phyloP scores from a whole-genome alignment of 2,329 filamentous ascomycete genomes.

The Aphanocladium album region DNA sequence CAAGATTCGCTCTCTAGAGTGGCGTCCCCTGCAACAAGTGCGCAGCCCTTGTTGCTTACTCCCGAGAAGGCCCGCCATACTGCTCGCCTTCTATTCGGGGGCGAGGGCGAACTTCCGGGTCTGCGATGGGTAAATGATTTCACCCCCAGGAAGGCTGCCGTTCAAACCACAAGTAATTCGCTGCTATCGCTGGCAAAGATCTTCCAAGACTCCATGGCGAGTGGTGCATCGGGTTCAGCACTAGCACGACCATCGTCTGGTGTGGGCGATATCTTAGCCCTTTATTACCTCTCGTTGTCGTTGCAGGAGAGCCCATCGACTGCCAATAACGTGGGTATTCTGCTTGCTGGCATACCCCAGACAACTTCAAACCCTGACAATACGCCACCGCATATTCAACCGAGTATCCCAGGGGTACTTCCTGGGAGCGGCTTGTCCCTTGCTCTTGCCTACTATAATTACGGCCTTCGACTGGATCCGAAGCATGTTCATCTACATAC shows the following conservation, averaged over 20 bases:
- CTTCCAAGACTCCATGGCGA: conserved; percentile 92
- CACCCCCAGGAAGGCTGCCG: conserved; percentile 68
- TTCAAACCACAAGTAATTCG: conserved; percentile 94
- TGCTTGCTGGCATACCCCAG: conserved; percentile 92
- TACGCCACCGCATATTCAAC: conserved; percentile 19
- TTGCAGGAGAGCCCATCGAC: conserved; percentile 95
- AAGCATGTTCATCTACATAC: conserved; percentile 95
- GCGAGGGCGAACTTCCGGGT: conserved; percentile 72
- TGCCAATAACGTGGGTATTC: conserved; percentile 94
- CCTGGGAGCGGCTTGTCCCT: conserved; percentile 84
- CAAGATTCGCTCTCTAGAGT: conserved; percentile 60
- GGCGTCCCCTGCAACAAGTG: conserved; percentile 3
- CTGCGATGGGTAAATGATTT: conserved; percentile 67
- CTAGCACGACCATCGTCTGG: conserved; percentile 62
- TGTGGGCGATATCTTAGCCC: conserved; percentile 84
- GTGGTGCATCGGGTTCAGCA: conserved; percentile 51
- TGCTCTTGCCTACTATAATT: conserved; percentile 91
- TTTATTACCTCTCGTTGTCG: conserved; percentile 93
- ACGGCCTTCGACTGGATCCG: conserved; percentile 79
- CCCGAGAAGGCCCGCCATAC: conserved; percentile 82
- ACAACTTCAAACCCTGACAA: conserved; percentile 27
- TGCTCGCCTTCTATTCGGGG: conserved; percentile 74
- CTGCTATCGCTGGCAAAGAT: conserved; percentile 94
- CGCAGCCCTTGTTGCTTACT: conserved; percentile 65
- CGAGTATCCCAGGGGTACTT: conserved; percentile 67